These are phyloP conservation scores for Annulohypoxylon nitens DNA, from an alignment of 495 filamentous ascomycete genomes.

Conservation along the genomic window DNA sequence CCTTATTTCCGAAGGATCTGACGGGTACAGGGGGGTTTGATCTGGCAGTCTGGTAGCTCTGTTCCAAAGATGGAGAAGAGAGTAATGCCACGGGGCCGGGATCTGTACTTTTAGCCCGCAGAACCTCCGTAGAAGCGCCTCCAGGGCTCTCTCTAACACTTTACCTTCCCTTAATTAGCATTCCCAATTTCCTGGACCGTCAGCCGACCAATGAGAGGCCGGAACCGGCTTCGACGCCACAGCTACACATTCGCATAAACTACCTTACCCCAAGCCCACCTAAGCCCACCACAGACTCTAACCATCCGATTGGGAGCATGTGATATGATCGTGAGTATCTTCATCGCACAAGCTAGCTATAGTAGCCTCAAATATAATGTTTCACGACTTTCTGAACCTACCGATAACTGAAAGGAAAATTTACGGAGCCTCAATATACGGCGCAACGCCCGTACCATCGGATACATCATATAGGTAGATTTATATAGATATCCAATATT, in stretches of 20 bases:
- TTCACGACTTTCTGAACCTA: neutral
- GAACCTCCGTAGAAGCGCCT: conserved; percentile 47
- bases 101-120: conserved; percentile 41
- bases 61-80: conserved; percentile 43
- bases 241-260: conserved; percentile 36
- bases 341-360: conserved; percentile 15
- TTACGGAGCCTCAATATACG: conserved; percentile 19
- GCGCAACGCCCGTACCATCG: neutral
- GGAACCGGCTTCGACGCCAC: conserved; percentile 4
- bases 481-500: conserved; percentile 17
- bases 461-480: conserved; percentile 5
- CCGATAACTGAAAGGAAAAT: conserved; percentile 12
- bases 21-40: conserved; percentile 28
- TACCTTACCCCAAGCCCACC: conserved; percentile 24
- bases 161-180: conserved; percentile 49
- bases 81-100: conserved; percentile 24
- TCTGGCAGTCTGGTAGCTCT: conserved; percentile 26
- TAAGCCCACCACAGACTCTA: conserved; percentile 8
- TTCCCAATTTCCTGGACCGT: conserved; percentile 41
- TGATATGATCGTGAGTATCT: conserved; percentile 20
- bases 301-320: conserved; percentile 24
- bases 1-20: conserved; percentile 47
- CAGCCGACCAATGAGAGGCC: conserved; percentile 28
- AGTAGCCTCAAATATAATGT: conserved; percentile 14
- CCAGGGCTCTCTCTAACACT: conserved; percentile 36